These are phyloP conservation scores for Sclerotinia subarctica DNA, from an alignment of 2,329 filamentous ascomycete genomes.

Conservation along the genomic window DNA sequence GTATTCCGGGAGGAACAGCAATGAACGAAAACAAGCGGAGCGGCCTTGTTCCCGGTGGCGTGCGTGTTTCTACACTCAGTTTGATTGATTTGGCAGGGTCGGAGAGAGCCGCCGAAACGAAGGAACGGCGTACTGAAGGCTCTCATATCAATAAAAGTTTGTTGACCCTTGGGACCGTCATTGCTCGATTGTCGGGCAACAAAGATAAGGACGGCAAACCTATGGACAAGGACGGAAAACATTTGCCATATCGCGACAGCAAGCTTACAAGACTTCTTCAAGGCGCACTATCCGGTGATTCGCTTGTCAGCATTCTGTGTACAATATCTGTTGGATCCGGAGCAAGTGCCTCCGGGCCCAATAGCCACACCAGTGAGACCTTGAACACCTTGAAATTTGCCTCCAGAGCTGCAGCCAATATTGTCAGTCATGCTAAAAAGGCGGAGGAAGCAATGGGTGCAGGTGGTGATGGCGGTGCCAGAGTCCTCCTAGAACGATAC, in stretches of 20 bases:
- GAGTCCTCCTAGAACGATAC: slow-evolving; percentile 87
- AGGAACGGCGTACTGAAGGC: slow-evolving; percentile 89
- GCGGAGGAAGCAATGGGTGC: slow-evolving; percentile 78
- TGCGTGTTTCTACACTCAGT: slow-evolving; percentile 91
- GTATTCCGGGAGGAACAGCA: slow-evolving; percentile 54
- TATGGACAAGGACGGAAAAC: slow-evolving; percentile 79
- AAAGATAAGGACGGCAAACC: slow-evolving; percentile 77
- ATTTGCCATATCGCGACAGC: slow-evolving; percentile 94
- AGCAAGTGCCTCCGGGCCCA: slow-evolving; percentile 66
- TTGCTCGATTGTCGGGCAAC: slow-evolving; percentile 83
- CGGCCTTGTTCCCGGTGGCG: slow-evolving; percentile 75
- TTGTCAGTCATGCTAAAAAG: slow-evolving; percentile 93
- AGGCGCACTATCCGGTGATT: slow-evolving; percentile 87
- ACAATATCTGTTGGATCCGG: slow-evolving; percentile 87
- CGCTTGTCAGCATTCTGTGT: slow-evolving; percentile 94
- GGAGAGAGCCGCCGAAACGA: slow-evolving; percentile 91
- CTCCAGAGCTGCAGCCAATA: slow-evolving; percentile 94
- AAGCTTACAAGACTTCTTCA: slow-evolving; percentile 92
- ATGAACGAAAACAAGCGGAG: slow-evolving; percentile 62
- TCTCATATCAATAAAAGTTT: slow-evolving; percentile 99
- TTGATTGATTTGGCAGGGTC: slow-evolving; percentile 96
- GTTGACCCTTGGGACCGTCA: slow-evolving; percentile 91
- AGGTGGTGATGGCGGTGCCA: slow-evolving; percentile 79
- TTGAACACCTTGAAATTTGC: slow-evolving; percentile 97
- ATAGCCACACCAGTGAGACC: slow-evolving; percentile 80